These are phyloP conservation scores for Debaryomyces prosopidis DNA, from an alignment of 805 yeast genomes.

Conservation along the genomic window DNA sequence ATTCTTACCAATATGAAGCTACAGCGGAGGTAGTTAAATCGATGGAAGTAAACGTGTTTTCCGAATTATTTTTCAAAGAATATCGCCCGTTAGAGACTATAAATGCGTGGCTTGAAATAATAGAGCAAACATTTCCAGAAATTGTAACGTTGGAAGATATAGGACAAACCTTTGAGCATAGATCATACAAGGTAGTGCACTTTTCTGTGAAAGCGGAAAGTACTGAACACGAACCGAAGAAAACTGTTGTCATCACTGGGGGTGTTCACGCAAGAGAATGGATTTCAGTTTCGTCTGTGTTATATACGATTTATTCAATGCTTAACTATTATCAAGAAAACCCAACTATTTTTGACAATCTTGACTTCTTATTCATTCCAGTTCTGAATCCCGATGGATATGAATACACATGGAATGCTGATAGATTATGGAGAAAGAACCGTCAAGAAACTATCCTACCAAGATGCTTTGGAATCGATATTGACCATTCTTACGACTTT, in stretches of 20 bases:
- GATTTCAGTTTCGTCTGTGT: conserved; percentile 72
- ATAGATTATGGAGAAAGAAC: conserved; percentile 87
- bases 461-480: conserved; percentile 78
- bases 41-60: conserved; percentile 15
- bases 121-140: conserved; percentile 63
- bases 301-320: conserved; percentile 50
- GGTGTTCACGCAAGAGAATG: conserved; percentile 92
- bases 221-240: conserved; percentile 37
- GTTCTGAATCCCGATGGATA: conserved; percentile 92
- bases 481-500: conserved; percentile 79
- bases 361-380: conserved; percentile 79
- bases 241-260: conserved; percentile 74
- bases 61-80: conserved; percentile 66
- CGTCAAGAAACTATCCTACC: conserved; percentile 68
- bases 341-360: conserved; percentile 47
- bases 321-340: conserved; percentile 29
- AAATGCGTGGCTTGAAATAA: conserved; percentile 66
- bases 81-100: conserved; percentile 70
- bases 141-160: conserved; percentile 62
- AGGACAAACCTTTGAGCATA: conserved; percentile 76
- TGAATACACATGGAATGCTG: conserved; percentile 74
- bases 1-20: conserved; percentile 9
- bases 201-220: conserved; percentile 49
- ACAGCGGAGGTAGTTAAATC: conserved; percentile 15
- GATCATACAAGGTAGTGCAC: conserved; percentile 68